Percentiles rank a stretch among this genome's conserved stretches.
Conservation (phyloP, 352 stramenopile species). For the Pythium rishiriense region DNA sequence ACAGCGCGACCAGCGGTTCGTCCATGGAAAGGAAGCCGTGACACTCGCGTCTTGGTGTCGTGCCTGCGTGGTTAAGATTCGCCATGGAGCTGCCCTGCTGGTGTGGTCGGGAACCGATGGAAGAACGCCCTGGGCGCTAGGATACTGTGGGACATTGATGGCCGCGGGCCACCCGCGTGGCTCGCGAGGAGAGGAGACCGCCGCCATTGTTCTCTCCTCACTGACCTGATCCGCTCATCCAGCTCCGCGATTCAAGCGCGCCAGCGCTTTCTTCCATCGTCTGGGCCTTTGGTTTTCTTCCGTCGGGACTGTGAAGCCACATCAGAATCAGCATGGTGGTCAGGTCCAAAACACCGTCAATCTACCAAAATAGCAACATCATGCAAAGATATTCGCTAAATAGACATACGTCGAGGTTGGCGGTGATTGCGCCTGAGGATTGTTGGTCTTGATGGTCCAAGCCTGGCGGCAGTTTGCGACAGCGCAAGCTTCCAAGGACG, state of each 20-base stretch:
- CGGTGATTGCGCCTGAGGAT: too few species aligned
- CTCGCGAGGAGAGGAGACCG: background rate
- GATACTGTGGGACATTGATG: background rate
- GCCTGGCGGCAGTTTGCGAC: too few species aligned
- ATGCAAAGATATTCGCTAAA: too few species aligned
- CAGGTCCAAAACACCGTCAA: too few species aligned
- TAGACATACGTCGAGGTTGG: too few species aligned
- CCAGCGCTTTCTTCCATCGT: background rate
- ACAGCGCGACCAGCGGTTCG: background rate
- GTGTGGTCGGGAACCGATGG: conserved; percentile 1
- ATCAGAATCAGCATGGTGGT: background rate
- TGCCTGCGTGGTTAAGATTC: background rate
- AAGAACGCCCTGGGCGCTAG: background rate
- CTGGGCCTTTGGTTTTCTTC: background rate
- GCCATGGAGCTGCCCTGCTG: background rate
- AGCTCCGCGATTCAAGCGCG: background rate
- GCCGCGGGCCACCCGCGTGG: background rate
- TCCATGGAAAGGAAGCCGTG: background rate
- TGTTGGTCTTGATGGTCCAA: too few species aligned
- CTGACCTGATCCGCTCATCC: background rate
- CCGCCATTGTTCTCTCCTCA: background rate
- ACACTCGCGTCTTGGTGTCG: conserved; percentile 1
- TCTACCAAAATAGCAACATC: too few species aligned
- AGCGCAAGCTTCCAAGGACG: background rate
- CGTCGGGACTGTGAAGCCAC: background rate